Base-by-base conservation (phyloP, 202 grass and related monocot species). In the Cymbopogon flexuosus region DNA sequence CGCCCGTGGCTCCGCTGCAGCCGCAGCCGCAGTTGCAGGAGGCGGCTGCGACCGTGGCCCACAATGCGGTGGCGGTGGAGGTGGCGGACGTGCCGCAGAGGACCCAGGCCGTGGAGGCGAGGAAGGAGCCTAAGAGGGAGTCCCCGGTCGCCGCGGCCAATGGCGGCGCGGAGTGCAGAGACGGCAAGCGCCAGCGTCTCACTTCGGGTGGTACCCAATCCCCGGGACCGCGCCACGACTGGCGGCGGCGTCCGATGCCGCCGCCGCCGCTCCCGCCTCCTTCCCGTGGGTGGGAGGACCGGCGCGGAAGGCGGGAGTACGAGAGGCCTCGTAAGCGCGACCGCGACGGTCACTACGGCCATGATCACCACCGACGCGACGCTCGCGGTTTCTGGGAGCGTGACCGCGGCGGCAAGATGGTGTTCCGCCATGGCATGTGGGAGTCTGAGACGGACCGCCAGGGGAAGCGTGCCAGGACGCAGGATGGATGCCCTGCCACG, bases 341-440 rank as follows among this genome's bases (percentile, higher is more conserved):
- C 81, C 90, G 92, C 6, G 90, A 98, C 43, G 15, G 76, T 21
- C 76, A 77, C 24, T 40, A 62, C 3, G 76, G 73, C 37, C 61
- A 57, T 23, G 84, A 87, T 18, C 83, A 91, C 31, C 68, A 92
- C 54, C 87, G 81, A 23, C 84, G 90, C 29, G 94, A 94, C 67
- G 59, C 75, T 16, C 78, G 92, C 37, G 96, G 96, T 24, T 95
- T 95, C 69, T 99, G 92, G 92, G 96, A 99, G 81, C 89, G 90
- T 5, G 92, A 99, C 70, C 90, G 85, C 11, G 85, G 84, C 1
- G 96, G 96, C 5, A 95, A 91, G 84, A 91, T 99, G 87, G 88
- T 95, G 46, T 95, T 88, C 87, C 92, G 92, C 45, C 68, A 83
- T 19, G 92, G 96, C 16, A 62, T 83, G 16, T 99, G 96, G 96